Conservation (phyloP, 129 eudicot genomes). For the Ambrosia artemisiifolia region DNA sequence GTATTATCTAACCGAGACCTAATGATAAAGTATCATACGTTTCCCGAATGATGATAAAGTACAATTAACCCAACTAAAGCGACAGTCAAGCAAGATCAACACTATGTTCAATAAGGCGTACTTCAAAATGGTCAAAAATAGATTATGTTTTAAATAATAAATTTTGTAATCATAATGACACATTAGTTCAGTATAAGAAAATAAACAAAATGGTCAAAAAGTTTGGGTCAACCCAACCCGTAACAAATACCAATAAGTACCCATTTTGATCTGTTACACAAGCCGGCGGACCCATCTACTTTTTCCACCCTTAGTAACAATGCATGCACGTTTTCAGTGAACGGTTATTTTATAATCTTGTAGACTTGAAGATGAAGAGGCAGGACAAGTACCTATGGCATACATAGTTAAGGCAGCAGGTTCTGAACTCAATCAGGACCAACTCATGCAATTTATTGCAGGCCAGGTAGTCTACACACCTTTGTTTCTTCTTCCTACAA, state of each 20-base stretch:
- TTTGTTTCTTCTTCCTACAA: constrained; percentile 6
- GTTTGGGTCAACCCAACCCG: neutral
- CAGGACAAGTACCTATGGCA: constrained; percentile 81
- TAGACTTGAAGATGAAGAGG: constrained; percentile 74
- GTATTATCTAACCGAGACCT: no score
- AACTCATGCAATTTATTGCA: constrained; percentile 60
- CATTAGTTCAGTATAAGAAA: neutral
- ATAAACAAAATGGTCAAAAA: no score
- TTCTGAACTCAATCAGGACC: constrained; percentile 55
- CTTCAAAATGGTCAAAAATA: no score
- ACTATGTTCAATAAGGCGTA: no score
- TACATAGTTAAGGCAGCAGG: no score
- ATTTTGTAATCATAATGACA: neutral
- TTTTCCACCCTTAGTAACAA: neutral
- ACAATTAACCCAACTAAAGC: no score
- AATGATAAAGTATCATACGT: no score
- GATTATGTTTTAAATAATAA: neutral
- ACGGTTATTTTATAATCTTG: constrained; percentile 11
- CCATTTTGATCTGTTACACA: neutral
- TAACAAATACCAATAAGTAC: neutral
- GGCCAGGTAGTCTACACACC: constrained; percentile 44
- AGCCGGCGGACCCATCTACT: neutral
- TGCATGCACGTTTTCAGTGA: neutral
- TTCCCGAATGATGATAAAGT: no score
- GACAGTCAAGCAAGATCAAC: no score